These are phyloP conservation scores for Pterocarpus santalinus DNA, from an alignment of 306 rosid genomes.

Conservation along the genomic window DNA sequence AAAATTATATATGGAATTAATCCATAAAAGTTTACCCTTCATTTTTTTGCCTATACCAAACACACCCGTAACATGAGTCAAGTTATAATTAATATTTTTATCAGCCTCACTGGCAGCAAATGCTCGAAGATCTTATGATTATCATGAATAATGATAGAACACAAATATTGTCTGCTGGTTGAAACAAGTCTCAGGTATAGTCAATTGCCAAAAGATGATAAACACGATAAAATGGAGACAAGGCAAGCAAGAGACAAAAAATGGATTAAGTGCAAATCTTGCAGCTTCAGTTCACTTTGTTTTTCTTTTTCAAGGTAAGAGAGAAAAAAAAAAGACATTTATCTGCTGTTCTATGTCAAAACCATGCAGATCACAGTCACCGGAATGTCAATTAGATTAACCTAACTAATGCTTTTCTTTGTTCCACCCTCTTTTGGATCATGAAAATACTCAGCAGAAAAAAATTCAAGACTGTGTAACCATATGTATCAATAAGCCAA, in stretches of 20 bases:
- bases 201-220: constrained; percentile 26
- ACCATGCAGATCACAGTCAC: constrained; percentile 25
- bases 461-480: constrained; percentile 39
- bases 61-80: constrained; percentile 1
- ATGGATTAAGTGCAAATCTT: constrained; percentile 24
- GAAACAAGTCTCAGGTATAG: constrained; percentile 32
- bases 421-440: not conserved
- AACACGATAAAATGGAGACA: constrained; percentile 32
- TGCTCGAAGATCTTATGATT: constrained; percentile 16
- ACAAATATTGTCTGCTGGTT: not conserved
- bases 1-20: too few relatives aligned
- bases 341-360: constrained; percentile 32
- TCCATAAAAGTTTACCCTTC: too few relatives aligned
- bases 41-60: too few relatives aligned
- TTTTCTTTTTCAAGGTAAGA: not conserved
- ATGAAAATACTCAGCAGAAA: constrained; percentile 24
- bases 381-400: constrained; percentile 24
- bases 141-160: constrained; percentile 18
- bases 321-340: not conserved
- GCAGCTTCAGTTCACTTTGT: constrained; percentile 29
- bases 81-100: constrained; percentile 36
- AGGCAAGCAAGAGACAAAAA: constrained; percentile 4
- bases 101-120: constrained; percentile 22
- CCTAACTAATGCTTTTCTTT: constrained; percentile 26
- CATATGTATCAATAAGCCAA: constrained; percentile 14